Conservation (phyloP, 306 rosid genomes). For the Prunus padus region DNA sequence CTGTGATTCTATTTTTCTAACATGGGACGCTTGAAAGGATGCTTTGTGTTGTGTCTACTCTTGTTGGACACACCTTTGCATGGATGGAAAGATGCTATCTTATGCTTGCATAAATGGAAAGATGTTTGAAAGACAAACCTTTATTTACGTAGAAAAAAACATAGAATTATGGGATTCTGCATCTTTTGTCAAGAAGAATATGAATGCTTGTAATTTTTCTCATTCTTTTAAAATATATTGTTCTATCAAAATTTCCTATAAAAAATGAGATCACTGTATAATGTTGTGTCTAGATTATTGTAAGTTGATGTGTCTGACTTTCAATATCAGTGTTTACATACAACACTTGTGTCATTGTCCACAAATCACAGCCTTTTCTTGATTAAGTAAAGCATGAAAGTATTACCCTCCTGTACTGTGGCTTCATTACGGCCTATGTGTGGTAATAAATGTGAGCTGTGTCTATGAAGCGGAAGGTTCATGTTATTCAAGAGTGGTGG, state of each 20-base stretch:
- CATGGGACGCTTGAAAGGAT: neutral
- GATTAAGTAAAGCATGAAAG: too few relatives aligned
- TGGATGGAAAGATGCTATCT: neutral
- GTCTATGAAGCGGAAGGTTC: too few relatives aligned
- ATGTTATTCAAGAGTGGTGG: neutral
- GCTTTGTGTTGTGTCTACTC: neutral
- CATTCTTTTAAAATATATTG: neutral
- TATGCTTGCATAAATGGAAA: neutral
- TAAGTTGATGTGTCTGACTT: neutral
- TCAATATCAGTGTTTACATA: neutral
- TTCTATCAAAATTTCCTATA: too few relatives aligned
- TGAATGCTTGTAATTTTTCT: neutral
- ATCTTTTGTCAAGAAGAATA: neutral
- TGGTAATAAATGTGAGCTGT: too few relatives aligned
- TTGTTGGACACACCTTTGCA: neutral
- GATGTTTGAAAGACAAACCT: neutral
- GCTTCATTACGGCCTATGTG: too few relatives aligned
- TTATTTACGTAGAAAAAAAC: neutral
- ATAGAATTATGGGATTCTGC: neutral
- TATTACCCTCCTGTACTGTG: too few relatives aligned
- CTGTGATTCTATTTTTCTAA: neutral
- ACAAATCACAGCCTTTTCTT: too few relatives aligned
- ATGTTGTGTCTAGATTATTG: neutral
- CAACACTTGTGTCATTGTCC: neutral
- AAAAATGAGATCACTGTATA: too few relatives aligned